Percentiles rank a stretch among this genome's conserved stretches.
phyloP scores from a whole-genome alignment of 805 yeast genomes.

The Candida andamanensis region DNA sequence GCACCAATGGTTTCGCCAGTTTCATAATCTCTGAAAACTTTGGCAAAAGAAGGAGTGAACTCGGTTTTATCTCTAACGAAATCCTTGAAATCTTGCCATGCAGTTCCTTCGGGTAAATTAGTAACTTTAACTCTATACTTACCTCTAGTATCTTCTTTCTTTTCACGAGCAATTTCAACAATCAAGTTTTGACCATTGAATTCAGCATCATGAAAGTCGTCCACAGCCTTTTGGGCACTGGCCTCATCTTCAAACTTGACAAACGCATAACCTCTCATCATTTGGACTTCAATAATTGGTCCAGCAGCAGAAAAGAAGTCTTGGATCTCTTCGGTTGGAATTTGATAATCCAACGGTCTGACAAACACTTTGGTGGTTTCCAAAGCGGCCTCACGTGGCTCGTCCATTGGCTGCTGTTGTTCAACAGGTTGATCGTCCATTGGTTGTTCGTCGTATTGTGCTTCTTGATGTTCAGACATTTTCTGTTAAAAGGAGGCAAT shows the following conservation, averaged over 20 bases:
- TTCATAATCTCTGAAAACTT: conserved; percentile 46
- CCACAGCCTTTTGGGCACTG: conserved; percentile 46
- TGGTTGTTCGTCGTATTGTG: conserved; percentile 1
- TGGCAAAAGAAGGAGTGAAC: conserved; percentile 57
- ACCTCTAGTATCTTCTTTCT: conserved; percentile 59
- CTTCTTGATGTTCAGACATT: conserved; percentile 4
- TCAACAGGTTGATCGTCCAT: conserved; percentile 4
- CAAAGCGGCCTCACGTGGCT: conserved; percentile 3
- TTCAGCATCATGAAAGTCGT: conserved; percentile 39
- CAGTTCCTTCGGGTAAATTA: conserved; percentile 68
- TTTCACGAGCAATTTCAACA: conserved; percentile 52
- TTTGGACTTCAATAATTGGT: conserved; percentile 59
- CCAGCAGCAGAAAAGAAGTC: conserved; percentile 66
- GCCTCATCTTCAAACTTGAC: conserved; percentile 73
- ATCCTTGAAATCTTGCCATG: conserved; percentile 90
- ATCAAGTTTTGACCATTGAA: conserved; percentile 48
- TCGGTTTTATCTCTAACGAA: conserved; percentile 73
- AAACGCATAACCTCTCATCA: conserved; percentile 83
- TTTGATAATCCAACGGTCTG: conserved; percentile 58
- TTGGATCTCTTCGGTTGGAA: conserved; percentile 52
- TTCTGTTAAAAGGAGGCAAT: conserved; percentile 2
- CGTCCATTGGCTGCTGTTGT: conserved; percentile 2
- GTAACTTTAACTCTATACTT: conserved; percentile 67
- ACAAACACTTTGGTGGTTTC: conserved; percentile 42
- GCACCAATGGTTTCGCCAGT: conserved; percentile 44